These are phyloP conservation scores for Aschersonia sp. DNA, from an alignment of 2,329 filamentous ascomycete species.

Conservation along the genomic window DNA sequence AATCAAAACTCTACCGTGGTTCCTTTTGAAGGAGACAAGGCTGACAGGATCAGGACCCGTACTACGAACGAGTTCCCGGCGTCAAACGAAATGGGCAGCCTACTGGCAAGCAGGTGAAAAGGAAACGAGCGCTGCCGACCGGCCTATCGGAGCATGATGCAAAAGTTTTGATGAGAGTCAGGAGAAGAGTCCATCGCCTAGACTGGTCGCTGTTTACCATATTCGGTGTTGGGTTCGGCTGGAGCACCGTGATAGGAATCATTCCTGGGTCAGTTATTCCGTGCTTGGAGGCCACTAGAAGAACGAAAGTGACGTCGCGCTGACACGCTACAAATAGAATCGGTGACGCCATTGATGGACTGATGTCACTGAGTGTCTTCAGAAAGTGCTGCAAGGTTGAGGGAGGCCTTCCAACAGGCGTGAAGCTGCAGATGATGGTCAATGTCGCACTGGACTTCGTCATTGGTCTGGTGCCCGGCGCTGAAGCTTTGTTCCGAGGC, in stretches of 20 bases:
- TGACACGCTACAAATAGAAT: slow-evolving; percentile 29
- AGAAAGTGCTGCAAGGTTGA: slow-evolving; percentile 59
- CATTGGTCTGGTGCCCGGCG: slow-evolving; percentile 58
- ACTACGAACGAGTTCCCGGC: slow-evolving; percentile 70
- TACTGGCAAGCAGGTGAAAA: slow-evolving; percentile 62
- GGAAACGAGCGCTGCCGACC: slow-evolving; percentile 69
- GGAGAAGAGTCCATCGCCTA: slow-evolving; percentile 70
- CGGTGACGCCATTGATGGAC: slow-evolving; percentile 60
- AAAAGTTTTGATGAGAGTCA: slow-evolving; percentile 71
- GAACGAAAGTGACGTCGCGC: background rate
- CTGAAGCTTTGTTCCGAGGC: slow-evolving; percentile 57
- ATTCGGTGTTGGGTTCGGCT: slow-evolving; percentile 74
- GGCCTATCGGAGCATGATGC: slow-evolving; percentile 76
- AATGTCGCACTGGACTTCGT: slow-evolving; percentile 65
- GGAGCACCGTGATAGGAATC: slow-evolving; percentile 74
- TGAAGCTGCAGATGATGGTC: slow-evolving; percentile 61
- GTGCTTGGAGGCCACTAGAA: background rate
- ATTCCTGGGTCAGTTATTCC: slow-evolving; percentile 55
- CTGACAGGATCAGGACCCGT: slow-evolving; percentile 54
- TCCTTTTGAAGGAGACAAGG: background rate
- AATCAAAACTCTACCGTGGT: background rate
- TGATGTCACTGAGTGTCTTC: slow-evolving; percentile 65
- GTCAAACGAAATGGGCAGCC: slow-evolving; percentile 52
- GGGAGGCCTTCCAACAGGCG: slow-evolving; percentile 50
- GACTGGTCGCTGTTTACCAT: slow-evolving; percentile 76